Percentiles rank a stretch among this genome's conserved stretches.
phyloP scores from a whole-genome alignment of 306 rosid genomes.

The Oxytropis ochrocephala region DNA sequence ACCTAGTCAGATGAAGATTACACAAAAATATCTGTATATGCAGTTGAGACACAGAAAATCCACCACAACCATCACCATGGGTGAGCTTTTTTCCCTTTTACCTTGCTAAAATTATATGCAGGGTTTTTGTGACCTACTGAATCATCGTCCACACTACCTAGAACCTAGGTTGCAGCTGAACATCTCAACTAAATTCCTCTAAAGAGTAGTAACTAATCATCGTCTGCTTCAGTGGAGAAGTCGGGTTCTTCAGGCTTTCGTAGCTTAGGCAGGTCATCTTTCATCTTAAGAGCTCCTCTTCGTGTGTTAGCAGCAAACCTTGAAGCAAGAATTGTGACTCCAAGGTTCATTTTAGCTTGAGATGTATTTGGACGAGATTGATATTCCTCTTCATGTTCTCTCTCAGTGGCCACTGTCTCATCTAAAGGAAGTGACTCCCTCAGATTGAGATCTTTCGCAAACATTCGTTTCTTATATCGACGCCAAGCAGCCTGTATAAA shows the following conservation, averaged over 20 bases:
- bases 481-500: conserved; percentile 99
- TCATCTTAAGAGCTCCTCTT: conserved; percentile 70
- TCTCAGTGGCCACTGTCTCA: conserved; percentile 36
- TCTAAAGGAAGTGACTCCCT: conserved; percentile 47
- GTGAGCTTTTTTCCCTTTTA: not conserved
- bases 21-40: not conserved
- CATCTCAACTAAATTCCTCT: conserved; percentile 4
- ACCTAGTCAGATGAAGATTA: conserved; percentile 13
- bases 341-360: conserved; percentile 62
- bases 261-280: conserved; percentile 80
- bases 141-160: conserved; percentile 9
- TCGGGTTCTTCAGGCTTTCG: conserved; percentile 92
- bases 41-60: not conserved
- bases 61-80: not conserved
- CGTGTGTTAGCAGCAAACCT: conserved; percentile 93
- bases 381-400: conserved; percentile 34
- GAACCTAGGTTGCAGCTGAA: not conserved
- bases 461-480: conserved; percentile 63
- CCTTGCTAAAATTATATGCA: not conserved
- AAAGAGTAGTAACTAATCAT: conserved; percentile 31
- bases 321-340: conserved; percentile 75
- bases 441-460: conserved; percentile 39
- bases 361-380: conserved; percentile 45
- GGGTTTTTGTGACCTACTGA: conserved; percentile 2
- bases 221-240: conserved; percentile 64